Base-by-base conservation (phyloP, 495 filamentous ascomycete genomes). In the Xylaria bambusicola region DNA sequence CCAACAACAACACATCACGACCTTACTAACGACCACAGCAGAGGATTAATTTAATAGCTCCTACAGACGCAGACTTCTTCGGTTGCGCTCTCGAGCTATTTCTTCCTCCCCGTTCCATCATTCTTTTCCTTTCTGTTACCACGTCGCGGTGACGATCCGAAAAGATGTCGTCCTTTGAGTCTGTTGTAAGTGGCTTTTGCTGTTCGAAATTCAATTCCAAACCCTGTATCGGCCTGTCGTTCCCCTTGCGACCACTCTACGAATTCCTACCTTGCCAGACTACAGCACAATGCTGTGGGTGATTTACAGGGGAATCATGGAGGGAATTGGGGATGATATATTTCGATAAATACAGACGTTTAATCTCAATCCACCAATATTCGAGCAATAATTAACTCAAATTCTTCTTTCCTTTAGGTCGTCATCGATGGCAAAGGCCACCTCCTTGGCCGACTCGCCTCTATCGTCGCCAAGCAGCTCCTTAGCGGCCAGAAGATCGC, bases 401-500 rank as follows among this genome's bases (percentile, higher is more conserved):
- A 18, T 29, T 46, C 35, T 21, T 51, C 29, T 1, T 38, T 24
- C 1, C 66, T 76, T 64, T 72, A 96, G 93, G 84, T 96, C 82
- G 85, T 94, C 79, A 94, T 98, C 75, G 94, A 98, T 89, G 94
- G 93, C 90, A 98, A 98, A 86, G 94, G 95, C 82, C 94, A 98
- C 82, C 90, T 98, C 75, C 91, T 98, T 77, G 94, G 94, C 84
- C 94, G 94, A 76, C 86, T 98, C 77, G 95, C 94, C 84, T 94
- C 89, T 80, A 97, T 90, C 76, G 93, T 98, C 72, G 95, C 94
- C 75, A 98, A 98, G 86, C 94, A 98, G 85, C 88, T 98, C 73
- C 91, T 98, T 72, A 95, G 90, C 78, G 94, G 94, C 75, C 95
- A 98, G 85, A 97, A 98, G 88, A 93, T 98, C 79, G 93, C 97